phyloP scores from a whole-genome alignment of 345 rosid genomes.

The Corchorus olitorius region DNA sequence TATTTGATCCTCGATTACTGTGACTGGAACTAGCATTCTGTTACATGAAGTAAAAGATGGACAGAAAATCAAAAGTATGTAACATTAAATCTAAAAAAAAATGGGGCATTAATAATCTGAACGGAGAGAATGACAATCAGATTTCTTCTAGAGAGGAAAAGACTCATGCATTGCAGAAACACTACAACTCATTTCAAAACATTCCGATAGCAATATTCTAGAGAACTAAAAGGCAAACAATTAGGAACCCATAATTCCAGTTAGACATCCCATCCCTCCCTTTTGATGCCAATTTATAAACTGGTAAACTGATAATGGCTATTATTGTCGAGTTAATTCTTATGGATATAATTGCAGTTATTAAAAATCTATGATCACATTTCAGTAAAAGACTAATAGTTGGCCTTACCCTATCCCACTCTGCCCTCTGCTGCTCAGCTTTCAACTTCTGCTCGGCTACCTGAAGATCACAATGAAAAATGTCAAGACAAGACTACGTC shows the following conservation, averaged over 20 bases:
- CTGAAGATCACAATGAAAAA: conserved; percentile 36
- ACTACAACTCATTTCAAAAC: conserved; percentile 1
- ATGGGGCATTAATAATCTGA: no score
- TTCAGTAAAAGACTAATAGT: neutral
- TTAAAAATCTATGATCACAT: conserved; percentile 1
- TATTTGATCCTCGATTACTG: conserved; percentile 31
- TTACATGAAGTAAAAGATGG: neutral
- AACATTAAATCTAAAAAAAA: no score
- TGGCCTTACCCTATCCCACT: conserved; percentile 51
- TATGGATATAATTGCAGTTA: neutral
- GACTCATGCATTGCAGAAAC: neutral
- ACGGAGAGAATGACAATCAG: neutral
- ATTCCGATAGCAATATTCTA: neutral
- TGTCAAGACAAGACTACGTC: conserved; percentile 2
- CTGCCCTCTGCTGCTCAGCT: conserved; percentile 54
- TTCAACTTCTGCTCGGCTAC: conserved; percentile 71
- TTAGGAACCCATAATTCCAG: neutral
- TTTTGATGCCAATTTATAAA: neutral
- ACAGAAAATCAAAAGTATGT: neutral
- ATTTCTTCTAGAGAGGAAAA: neutral
- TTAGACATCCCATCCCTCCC: neutral
- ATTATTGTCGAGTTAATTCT: neutral
- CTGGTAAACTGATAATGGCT: neutral
- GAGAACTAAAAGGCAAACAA: neutral
- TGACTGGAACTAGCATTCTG: conserved; percentile 36